Evolutionary conservation across 2,329 filamentous ascomycete genomes (phyloP).

Genomic region (Elsinoe ampelina): DNA sequence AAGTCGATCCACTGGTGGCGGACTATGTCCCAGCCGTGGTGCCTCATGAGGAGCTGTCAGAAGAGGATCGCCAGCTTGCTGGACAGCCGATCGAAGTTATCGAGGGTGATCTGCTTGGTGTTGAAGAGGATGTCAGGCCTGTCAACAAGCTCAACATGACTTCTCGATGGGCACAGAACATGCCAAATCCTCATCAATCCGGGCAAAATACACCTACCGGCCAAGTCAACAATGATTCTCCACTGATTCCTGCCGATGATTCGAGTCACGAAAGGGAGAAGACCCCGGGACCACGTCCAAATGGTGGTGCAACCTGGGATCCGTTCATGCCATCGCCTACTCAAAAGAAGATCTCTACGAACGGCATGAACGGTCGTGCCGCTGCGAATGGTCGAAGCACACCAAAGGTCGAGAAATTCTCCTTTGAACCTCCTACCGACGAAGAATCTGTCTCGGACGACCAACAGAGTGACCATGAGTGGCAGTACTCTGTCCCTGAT

Average conservation of each 20-base stretch:
- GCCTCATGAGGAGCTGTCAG: slow-evolving; percentile 2
- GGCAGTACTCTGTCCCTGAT: neutral
- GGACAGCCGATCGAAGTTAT: slow-evolving; percentile 6
- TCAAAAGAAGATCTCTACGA: neutral
- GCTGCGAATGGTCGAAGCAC: neutral
- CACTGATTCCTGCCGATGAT: slow-evolving; percentile 1
- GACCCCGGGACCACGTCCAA: neutral
- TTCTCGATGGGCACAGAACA: slow-evolving; percentile 4
- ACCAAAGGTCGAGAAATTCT: neutral
- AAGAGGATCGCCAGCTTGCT: slow-evolving; percentile 10
- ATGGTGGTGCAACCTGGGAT: neutral
- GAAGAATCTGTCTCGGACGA: neutral
- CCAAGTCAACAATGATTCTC: neutral
- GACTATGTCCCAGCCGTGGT: slow-evolving; percentile 13
- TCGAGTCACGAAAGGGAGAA: neutral
- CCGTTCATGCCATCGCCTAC: slow-evolving; percentile 4
- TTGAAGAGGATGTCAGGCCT: neutral
- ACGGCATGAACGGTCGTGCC: neutral
- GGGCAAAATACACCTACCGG: slow-evolving; percentile 1
- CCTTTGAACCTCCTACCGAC: neutral
- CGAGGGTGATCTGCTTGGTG: slow-evolving; percentile 6
- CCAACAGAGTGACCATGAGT: neutral
- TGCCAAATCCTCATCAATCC: slow-evolving; percentile 4
- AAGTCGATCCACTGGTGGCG: slow-evolving; percentile 13
- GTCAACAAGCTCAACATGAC: slow-evolving; percentile 8